phyloP scores from a whole-genome alignment of 768 basidiomycete genomes.

The Pleurotus salmoneostramineus region DNA sequence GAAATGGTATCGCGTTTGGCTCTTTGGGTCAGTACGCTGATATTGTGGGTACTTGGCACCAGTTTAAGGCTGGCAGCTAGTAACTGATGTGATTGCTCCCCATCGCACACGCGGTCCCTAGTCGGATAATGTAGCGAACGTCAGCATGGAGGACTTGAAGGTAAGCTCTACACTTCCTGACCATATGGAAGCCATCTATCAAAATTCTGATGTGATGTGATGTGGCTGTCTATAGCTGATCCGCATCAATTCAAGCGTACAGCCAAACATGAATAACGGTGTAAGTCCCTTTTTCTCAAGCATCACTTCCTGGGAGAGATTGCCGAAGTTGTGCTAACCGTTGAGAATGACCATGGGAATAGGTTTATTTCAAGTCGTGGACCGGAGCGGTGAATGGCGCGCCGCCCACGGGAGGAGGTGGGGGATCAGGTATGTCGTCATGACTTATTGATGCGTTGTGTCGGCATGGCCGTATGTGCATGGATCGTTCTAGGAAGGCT shows the following conservation, averaged over 20 bases:
- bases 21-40: conserved; percentile 56
- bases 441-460: neutral
- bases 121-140: conserved; percentile 52
- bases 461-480: neutral
- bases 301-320: neutral
- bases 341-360: neutral
- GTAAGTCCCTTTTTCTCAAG: conserved; percentile 21
- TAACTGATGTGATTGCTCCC: neutral
- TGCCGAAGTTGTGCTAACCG: neutral
- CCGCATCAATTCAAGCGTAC: conserved; percentile 41
- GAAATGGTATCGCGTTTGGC: conserved; percentile 59
- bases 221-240: conserved; percentile 29
- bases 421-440: conserved; percentile 35
- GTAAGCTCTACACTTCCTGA: conserved; percentile 19
- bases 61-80: neutral
- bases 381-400: conserved; percentile 43
- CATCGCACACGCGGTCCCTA: conserved; percentile 15
- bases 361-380: conserved; percentile 61
- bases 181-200: neutral
- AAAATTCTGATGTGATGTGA: neutral
- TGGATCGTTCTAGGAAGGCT: neutral
- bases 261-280: conserved; percentile 54
- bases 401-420: conserved; percentile 56
- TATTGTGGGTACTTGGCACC: conserved; percentile 27
- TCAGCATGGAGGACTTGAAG: conserved; percentile 42